Evolutionary conservation across 2,329 filamentous ascomycete species (phyloP), one percentile per base, ranked within the genome.

Genomic region (Coleophoma cylindrospora): DNA sequence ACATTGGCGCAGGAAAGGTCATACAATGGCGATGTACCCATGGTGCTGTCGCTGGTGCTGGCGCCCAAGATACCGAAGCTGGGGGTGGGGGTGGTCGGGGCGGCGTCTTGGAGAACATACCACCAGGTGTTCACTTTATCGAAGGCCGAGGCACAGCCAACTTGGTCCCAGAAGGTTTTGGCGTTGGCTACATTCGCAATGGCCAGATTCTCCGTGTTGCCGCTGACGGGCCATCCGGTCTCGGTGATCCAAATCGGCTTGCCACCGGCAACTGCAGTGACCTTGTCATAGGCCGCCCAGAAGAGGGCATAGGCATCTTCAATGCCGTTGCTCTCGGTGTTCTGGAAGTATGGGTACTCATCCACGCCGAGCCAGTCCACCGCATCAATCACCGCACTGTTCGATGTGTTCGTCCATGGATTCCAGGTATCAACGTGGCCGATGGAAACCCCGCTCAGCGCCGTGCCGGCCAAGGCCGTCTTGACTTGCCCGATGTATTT

Each of bases 361-460:
- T 95, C 89, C 66, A 92, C 81, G 57, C 91, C 91, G 53, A 95
- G 68, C 77, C 83, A 95, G 74, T 95, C 90, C 54, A 77, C 71
- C 37, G 79, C 81, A 11, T 83, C 74, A 52, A 89, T 82, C 51
- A 95, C 82, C 40, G 76, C 81, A 45, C 70, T 69, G 77, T 92
- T 95, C 63, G 84, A 80, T 47, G 70, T 68, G 68, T 95, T 90
- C 65, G 81, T 81, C 76, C 83, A 91, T 47, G 81, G 81, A 36
- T 85, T 90, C 89, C 89, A 95, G 47, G 91, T 95, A 66, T 95
- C 91, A 65, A 95, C 90, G 69, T 95, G 91, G 47, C 90, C 90
- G 53, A 95, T 74, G 17, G 80, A 74, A 43, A 74, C 77, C 21
- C 70, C 69, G 34, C 76, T 71, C 22, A 87, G 72, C 44, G 71